Evolutionary conservation across 1,284 basidiomycete genomes (phyloP).

Genomic region (Stygiomarasmius scandens): DNA sequence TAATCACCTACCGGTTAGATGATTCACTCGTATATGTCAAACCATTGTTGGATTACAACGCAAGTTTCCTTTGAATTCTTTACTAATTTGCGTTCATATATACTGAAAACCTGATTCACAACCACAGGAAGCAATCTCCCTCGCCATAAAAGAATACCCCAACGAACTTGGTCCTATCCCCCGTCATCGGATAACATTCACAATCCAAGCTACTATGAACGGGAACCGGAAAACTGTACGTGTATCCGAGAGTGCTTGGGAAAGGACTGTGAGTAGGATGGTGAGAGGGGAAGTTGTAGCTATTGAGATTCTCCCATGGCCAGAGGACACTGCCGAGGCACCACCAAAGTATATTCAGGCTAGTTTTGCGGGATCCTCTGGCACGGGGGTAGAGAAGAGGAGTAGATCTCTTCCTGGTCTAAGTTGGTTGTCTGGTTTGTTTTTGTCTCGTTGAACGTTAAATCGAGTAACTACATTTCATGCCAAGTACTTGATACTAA

Average conservation of each 20-base stretch:
- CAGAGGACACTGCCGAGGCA: constrained; percentile 17
- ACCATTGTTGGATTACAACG: too few species aligned
- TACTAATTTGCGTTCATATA: background rate
- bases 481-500: too few species aligned
- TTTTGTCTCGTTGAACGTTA: too few species aligned
- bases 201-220: constrained; percentile 37
- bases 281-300: constrained; percentile 58
- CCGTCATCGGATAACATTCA: constrained; percentile 49
- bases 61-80: too few species aligned
- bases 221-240: constrained; percentile 40
- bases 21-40: too few species aligned
- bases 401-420: too few species aligned
- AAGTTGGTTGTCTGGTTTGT: too few species aligned
- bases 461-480: too few species aligned
- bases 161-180: constrained; percentile 43
- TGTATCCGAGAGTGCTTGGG: constrained; percentile 63
- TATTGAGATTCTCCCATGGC: constrained; percentile 40
- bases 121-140: constrained; percentile 54
- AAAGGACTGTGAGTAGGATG: constrained; percentile 43
- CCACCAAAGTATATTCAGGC: constrained; percentile 39
- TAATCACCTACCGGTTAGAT: too few species aligned
- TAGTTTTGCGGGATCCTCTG: too few species aligned
- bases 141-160: constrained; percentile 50
- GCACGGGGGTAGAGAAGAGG: too few species aligned
- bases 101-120: background rate